Evolutionary conservation across 2,329 filamentous ascomycete genomes (phyloP).

Genomic region (Lasiodiplodia citricola): DNA sequence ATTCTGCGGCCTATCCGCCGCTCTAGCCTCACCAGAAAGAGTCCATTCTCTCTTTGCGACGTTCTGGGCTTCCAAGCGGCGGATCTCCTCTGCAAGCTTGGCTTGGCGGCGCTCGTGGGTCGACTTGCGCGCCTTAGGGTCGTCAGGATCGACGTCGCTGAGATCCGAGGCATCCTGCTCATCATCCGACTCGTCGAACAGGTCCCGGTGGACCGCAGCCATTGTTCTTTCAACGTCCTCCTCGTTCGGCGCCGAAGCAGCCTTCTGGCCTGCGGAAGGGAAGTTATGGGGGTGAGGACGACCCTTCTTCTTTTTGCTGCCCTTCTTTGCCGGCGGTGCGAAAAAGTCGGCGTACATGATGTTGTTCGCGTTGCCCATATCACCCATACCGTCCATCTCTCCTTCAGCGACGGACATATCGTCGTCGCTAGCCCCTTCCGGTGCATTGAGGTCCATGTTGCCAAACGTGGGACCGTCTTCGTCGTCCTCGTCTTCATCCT

Average conservation of each 20-base stretch:
- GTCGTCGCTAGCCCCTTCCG: constrained; percentile 73
- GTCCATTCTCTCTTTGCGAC: constrained; percentile 92
- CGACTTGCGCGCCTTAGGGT: constrained; percentile 76
- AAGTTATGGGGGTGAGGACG: constrained; percentile 62
- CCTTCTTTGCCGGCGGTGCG: constrained; percentile 78
- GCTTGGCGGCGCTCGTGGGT: constrained; percentile 86
- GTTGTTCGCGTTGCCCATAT: constrained; percentile 78
- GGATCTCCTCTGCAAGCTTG: constrained; percentile 87
- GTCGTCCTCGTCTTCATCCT: constrained; percentile 68
- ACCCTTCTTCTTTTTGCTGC: constrained; percentile 57
- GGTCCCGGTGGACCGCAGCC: constrained; percentile 82
- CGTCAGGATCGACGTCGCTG: constrained; percentile 67
- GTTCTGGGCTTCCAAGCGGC: constrained; percentile 84
- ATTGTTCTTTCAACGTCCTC: constrained; percentile 82
- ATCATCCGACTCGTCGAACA: constrained; percentile 77
- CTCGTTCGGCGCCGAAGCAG: constrained; percentile 45
- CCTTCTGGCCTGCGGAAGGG: constrained; percentile 46
- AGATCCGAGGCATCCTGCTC: constrained; percentile 69
- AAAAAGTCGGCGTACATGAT: constrained; percentile 95
- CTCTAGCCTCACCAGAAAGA: constrained; percentile 83
- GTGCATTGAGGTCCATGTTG: constrained; percentile 74
- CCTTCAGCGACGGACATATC: constrained; percentile 62
- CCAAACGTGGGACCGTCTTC: constrained; percentile 84
- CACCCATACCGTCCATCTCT: constrained; percentile 57
- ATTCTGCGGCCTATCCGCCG: constrained; percentile 82